Conservation (phyloP, 192 early-diverging fungal species). For the Chytriomyces sp. region DNA sequence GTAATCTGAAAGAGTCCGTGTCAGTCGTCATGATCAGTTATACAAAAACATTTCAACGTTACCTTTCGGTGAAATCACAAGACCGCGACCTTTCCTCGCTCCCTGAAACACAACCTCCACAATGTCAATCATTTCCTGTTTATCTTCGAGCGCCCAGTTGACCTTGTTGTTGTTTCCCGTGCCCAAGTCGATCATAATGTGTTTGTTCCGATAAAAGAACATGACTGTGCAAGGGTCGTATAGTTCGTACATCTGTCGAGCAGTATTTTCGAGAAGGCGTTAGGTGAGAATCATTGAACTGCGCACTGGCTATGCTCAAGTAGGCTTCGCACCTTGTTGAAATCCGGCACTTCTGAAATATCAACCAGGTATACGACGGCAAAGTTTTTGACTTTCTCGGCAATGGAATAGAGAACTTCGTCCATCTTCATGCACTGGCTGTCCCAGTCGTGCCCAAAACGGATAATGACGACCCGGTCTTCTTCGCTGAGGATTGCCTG, state of each 20-base stretch:
- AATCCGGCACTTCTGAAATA: conserved; percentile 89
- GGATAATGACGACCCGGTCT: conserved; percentile 93
- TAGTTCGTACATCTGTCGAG: conserved; percentile 86
- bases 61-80: conserved; percentile 93
- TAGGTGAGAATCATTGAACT: neutral
- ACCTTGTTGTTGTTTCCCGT: conserved; percentile 99
- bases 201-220: conserved; percentile 92
- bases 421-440: conserved; percentile 97
- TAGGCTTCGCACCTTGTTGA: conserved; percentile 53
- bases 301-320: neutral
- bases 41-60: conserved; percentile 41
- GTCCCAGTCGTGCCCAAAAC: conserved; percentile 98
- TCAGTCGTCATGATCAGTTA: conserved; percentile 37
- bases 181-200: conserved; percentile 98
- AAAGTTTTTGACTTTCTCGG: conserved; percentile 98
- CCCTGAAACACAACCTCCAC: conserved; percentile 78
- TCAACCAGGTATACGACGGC: conserved; percentile 97
- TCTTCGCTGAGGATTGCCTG: conserved; percentile 98
- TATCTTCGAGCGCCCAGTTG: conserved; percentile 92
- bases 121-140: conserved; percentile 96
- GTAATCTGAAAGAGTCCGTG: conserved; percentile 57
- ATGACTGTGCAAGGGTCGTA: conserved; percentile 98
- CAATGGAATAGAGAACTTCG: conserved; percentile 89
- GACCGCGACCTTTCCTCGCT: conserved; percentile 93
- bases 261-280: neutral